Evolutionary conservation across 2,329 filamentous ascomycete species (phyloP), one percentile per base, ranked within the genome.

Genomic region (Alternaria solani): DNA sequence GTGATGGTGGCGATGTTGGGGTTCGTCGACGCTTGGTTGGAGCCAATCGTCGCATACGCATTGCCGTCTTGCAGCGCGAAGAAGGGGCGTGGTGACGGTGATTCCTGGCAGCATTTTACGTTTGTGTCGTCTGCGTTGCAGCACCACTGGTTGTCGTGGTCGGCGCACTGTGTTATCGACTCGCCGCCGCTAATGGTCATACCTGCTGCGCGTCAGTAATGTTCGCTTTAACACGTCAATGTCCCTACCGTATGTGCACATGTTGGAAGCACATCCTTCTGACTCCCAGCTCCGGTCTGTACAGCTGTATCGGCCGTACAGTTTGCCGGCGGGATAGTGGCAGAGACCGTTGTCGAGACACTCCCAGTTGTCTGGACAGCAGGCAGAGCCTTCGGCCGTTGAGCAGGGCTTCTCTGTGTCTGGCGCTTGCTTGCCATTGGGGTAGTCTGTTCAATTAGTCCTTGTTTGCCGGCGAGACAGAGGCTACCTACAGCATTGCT

Each of bases 331-430:
- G 16, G 66, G 65, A 55, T 75, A 73, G 48, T 77, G 62, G 57
- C 76, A 78, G 7, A 78, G 68, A n/a, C 76, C 76, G 52, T 78
- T 78, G 61, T 76, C 72, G 32, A 78, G 69, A 47, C 76, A 78
- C 51, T 75, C 30, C 75, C 75, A 78, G 12, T 70, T 75, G 18
- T 75, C 66, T 6, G 76, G 76, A 51, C 76, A 78, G 63, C 76
- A 78, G 5, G 75, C 74, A 9, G 75, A 70, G 18, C 74, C 75
- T 55, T 72, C 53, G 49, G 61, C 69, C n/a, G 70, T 68, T 3
- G 75, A 75, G 61, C 76, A 78, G 30, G 76, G 68, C 51, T 75
- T 73, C 48, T 78, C 76, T 26, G 68, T 65, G 16, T 66, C 59
- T 12, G 71, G 57, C 11, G 75, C 73, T 47, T 62, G 18, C 7